A percentile compares a stretch with the other conserved stretches of the same genome.
Evolutionary conservation across 2,329 filamentous ascomycete genomes (phyloP).

Genomic region (Cordyceps tenuipes): DNA sequence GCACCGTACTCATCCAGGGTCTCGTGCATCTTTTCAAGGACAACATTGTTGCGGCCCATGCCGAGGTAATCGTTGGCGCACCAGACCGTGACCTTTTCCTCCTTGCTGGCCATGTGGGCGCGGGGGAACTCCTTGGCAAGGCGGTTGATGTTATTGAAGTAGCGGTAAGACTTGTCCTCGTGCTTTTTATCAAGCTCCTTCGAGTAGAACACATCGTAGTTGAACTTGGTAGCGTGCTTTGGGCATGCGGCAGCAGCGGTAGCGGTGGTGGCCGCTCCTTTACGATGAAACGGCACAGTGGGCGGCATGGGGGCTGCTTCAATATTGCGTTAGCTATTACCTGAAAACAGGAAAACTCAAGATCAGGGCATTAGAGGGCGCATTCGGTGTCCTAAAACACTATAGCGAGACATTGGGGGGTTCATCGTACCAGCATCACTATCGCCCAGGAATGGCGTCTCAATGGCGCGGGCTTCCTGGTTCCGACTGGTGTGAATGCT

Average conservation of each 20-base stretch:
- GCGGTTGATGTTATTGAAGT: constrained; percentile 99
- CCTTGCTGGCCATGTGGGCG: constrained; percentile 76
- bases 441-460: constrained; percentile 42
- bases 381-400: neutral
- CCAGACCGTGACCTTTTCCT: constrained; percentile 93
- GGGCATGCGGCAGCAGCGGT: constrained; percentile 14
- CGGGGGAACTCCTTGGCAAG: constrained; percentile 92
- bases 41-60: constrained; percentile 86
- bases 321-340: neutral
- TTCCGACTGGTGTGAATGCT: constrained; percentile 73
- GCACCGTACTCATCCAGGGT: constrained; percentile 92
- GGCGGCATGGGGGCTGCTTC: constrained; percentile 17
- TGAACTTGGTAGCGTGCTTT: constrained; percentile 50
- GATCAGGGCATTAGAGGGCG: neutral
- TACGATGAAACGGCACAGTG: constrained; percentile 17
- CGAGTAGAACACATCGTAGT: constrained; percentile 87
- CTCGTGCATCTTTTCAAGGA: constrained; percentile 87
- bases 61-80: constrained; percentile 98
- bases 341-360: too few species aligned
- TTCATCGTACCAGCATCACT: constrained; percentile 42
- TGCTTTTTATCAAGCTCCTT: constrained; percentile 94
- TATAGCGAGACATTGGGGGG: too few species aligned
- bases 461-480: constrained; percentile 71
- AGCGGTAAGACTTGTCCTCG: constrained; percentile 98
- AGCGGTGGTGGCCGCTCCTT: constrained; percentile 10